phyloP scores from a whole-genome alignment of 306 rosid species.

The Cicer yamashitae region DNA sequence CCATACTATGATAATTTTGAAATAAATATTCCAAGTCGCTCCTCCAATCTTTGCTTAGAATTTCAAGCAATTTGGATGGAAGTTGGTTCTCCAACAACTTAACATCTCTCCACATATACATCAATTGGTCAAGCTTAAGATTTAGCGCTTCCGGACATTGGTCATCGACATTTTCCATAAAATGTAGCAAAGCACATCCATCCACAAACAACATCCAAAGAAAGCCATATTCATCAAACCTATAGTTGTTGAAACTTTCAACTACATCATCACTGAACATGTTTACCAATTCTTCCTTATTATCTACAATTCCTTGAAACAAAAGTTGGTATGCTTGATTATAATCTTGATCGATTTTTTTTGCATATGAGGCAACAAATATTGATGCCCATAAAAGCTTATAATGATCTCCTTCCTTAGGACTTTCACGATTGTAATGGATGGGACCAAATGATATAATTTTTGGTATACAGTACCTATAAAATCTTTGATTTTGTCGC shows the following conservation, averaged over 20 bases:
- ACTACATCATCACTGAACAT: not conserved
- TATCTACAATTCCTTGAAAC: not conserved
- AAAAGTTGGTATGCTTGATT: not conserved
- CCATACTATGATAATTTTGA: not conserved
- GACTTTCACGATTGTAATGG: not conserved
- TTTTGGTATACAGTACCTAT: not conserved
- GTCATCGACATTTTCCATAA: not conserved
- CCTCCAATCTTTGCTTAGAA: not conserved
- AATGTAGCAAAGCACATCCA: constrained; percentile 32
- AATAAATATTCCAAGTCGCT: not conserved
- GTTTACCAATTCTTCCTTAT: not conserved
- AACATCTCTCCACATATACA: not conserved
- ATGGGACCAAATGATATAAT: constrained; percentile 18
- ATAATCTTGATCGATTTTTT: not conserved
- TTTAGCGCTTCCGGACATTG: not conserved
- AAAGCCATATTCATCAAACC: not conserved
- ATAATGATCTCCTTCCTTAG: not conserved
- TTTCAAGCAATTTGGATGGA: not conserved
- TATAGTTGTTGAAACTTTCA: not conserved
- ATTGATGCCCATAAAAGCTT: constrained; percentile 3
- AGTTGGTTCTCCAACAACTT: constrained; percentile 14
- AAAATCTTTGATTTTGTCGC: not conserved
- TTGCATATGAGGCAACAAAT: not conserved
- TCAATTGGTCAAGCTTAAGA: constrained; percentile 1
- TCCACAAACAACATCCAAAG: constrained; percentile 36